phyloP scores from a whole-genome alignment of 1,284 basidiomycete species.

The Pseudozyma sp. region DNA sequence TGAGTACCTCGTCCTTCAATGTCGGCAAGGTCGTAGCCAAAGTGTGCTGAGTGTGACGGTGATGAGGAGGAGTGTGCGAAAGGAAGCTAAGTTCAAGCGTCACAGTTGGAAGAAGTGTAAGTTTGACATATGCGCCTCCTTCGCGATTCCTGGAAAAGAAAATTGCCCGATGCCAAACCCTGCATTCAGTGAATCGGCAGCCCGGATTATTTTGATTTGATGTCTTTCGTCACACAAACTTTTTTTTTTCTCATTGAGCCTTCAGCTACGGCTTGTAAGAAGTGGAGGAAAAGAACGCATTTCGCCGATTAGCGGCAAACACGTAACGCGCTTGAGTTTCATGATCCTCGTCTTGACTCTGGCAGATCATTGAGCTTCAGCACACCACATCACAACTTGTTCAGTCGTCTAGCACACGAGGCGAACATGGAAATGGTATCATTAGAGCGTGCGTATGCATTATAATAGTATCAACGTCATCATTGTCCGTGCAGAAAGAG shows the following conservation, averaged over 20 bases:
- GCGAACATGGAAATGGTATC: background rate
- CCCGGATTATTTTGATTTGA: background rate
- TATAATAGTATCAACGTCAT: background rate
- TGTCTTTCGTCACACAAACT: conserved; percentile 9
- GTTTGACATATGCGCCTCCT: no score
- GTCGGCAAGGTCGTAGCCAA: background rate
- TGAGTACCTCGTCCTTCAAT: background rate
- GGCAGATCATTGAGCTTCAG: background rate
- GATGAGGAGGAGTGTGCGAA: background rate
- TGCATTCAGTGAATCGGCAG: conserved; percentile 8
- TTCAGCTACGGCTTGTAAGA: background rate
- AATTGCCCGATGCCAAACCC: conserved; percentile 10
- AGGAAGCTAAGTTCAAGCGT: background rate
- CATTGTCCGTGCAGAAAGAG: no score
- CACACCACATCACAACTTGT: background rate
- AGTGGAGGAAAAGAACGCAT: conserved; percentile 14
- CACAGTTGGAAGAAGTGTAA: no score
- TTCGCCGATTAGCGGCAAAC: background rate
- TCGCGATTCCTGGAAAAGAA: background rate
- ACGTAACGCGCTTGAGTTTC: background rate
- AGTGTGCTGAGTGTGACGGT: background rate
- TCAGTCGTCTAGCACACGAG: background rate
- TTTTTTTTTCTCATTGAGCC: conserved; percentile 11
- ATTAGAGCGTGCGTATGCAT: background rate
- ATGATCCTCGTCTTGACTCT: no score